Percentiles rank a stretch among this genome's conserved stretches.
Evolutionary conservation across 208 protist genomes (phyloP).

Genomic region (Vickermania ingenoplastis): DNA sequence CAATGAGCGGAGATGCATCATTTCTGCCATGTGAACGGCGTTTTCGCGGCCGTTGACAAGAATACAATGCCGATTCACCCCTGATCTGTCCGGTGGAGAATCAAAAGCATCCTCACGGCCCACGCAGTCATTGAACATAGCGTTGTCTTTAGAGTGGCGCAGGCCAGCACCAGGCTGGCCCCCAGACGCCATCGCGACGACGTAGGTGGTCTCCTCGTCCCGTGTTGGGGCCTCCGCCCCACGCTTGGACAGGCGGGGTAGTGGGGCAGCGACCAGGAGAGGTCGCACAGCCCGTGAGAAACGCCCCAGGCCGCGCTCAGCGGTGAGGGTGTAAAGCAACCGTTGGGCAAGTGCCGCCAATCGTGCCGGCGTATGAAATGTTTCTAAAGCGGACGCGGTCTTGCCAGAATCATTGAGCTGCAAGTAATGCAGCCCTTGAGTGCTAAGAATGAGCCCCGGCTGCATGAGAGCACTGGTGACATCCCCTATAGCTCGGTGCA

Average conservation of each 20-base stretch:
- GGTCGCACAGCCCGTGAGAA: conserved; percentile 42
- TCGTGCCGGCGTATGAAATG: conserved; percentile 53
- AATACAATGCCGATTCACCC: conserved; percentile 29
- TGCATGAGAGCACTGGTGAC: conserved; percentile 76
- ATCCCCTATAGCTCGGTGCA: conserved; percentile 53
- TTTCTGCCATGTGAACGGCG: conserved; percentile 58
- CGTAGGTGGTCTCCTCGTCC: background rate
- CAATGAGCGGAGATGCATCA: conserved; percentile 67
- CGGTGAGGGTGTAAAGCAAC: conserved; percentile 56
- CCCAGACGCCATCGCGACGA: background rate
- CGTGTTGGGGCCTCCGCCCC: background rate
- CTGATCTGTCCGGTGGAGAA: conserved; percentile 25
- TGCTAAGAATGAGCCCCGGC: conserved; percentile 76
- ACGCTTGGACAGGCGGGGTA: background rate
- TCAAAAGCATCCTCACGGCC: conserved; percentile 58
- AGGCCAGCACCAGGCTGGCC: conserved; percentile 4
- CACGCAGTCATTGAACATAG: conserved; percentile 52
- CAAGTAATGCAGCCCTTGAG: conserved; percentile 63
- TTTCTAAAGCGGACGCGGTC: conserved; percentile 56
- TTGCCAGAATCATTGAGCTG: conserved; percentile 53
- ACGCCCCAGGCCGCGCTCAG: conserved; percentile 49
- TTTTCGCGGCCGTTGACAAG: conserved; percentile 48
- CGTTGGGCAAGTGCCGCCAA: conserved; percentile 45
- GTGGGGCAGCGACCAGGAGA: conserved; percentile 16
- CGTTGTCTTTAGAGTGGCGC: conserved; percentile 28